These are phyloP conservation scores for Diaporthe australafricana DNA, from an alignment of 2,329 filamentous ascomycete genomes.

Conservation along the genomic window DNA sequence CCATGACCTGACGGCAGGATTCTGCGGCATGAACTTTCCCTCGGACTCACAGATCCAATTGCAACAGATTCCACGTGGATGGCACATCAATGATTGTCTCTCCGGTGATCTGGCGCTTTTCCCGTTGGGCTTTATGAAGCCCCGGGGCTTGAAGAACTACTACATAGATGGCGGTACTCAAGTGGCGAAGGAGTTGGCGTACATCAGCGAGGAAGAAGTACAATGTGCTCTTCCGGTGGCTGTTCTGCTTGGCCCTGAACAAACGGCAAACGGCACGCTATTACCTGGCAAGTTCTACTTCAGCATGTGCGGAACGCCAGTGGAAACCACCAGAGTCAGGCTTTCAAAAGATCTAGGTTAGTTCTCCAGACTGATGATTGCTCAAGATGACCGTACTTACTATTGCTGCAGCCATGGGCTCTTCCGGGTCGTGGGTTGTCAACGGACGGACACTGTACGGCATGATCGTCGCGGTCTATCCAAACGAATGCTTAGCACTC, in stretches of 20 bases:
- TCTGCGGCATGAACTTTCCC: not conserved
- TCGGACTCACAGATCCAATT: not conserved
- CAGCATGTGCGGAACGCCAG: not conserved
- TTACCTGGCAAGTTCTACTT: not conserved
- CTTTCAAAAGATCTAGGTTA: not conserved
- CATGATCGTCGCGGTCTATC: not conserved
- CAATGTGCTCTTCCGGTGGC: not conserved
- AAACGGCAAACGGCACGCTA: not conserved
- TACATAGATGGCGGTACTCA: not conserved
- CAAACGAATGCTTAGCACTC: not conserved
- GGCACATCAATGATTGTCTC: not conserved
- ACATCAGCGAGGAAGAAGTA: not conserved
- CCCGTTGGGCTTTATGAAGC: not conserved
- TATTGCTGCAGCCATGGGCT: not conserved
- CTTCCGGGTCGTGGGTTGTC: not conserved
- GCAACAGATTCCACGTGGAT: not conserved
- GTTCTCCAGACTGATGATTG: not conserved
- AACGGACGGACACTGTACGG: not conserved
- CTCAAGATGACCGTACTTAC: not conserved
- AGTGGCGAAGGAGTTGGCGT: not conserved
- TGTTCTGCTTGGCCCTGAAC: not conserved
- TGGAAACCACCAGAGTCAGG: not conserved
- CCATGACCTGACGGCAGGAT: not conserved
- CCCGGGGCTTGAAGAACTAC: not conserved
- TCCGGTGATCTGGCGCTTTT: not conserved